Evolutionary conservation across 768 basidiomycete species (phyloP), one percentile per base, ranked within the genome.

Genomic region (Agaricus subrufescens): DNA sequence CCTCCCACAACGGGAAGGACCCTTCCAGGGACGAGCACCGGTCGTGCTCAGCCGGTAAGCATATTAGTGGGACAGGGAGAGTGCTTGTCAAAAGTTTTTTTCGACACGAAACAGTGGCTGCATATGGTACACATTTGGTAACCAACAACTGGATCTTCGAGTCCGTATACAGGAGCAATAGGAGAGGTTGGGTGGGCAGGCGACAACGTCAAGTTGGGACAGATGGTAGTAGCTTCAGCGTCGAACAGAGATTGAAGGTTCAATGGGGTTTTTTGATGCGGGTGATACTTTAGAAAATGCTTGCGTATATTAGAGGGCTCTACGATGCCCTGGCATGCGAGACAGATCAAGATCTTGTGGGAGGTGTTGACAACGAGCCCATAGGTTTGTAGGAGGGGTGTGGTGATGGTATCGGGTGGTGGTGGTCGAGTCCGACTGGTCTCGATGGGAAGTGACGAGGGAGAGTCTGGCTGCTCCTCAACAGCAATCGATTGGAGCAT

Each of bases 251-350:
- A 1, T 19, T 58, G 38, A 9, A 57, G 50, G 26, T 51, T n/a
- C 4, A 7, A 31, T 3, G 29, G 27, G 0, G 42, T 14, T 14
- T 31, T 25, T 34, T 43, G 42, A 9, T 47, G 29, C 12, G 29
- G 15, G 58, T 58, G 46, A 34, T 50, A 38, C 45, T 46, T 34
- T 0, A 46, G 9, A 30, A 58, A 54, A 23, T 58, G 58, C 3
- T 2, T 0, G 0, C 52, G 58, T 14, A 58, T 37, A 12, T 50
- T 30, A 0, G 10, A 0, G 14, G 46, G 52, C 6, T 58, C 47
- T n/a, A 54, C 10, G 3, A 58, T 42, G 26, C 46, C 29, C 26
- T 50, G 40, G 25, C 58, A 58, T 25, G 31, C 52, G 19, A 29
- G 15, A 27, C 58, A 58, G 2, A 58, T 54, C 10, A 58, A 4